Evolutionary conservation across 169 alveolate species (phyloP).

Genomic region (Cystoisospora suis): DNA sequence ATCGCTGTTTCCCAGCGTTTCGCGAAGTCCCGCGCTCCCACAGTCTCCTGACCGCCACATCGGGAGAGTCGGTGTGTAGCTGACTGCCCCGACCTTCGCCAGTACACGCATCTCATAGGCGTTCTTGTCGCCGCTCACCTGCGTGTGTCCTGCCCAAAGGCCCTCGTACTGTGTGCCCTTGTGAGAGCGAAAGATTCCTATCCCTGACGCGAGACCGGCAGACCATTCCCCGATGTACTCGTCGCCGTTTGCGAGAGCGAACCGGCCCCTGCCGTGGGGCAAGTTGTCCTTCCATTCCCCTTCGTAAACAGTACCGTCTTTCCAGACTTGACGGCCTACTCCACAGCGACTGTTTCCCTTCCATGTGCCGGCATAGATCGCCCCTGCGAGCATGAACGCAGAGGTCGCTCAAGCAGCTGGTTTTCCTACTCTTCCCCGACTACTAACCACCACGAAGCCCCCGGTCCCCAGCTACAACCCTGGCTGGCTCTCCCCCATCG

Average conservation of each 20-base stretch:
- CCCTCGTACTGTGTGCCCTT: slow-evolving; percentile 77
- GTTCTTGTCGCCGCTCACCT: neutral
- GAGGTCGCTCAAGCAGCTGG: no score
- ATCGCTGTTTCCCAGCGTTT: no score
- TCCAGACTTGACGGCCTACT: slow-evolving; percentile 77
- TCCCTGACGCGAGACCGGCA: slow-evolving; percentile 71
- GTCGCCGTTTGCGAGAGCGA: slow-evolving; percentile 62
- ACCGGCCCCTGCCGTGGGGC: slow-evolving; percentile 42
- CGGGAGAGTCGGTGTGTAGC: no score
- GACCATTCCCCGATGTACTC: slow-evolving; percentile 73
- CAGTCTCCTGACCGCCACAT: no score
- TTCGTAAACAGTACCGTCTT: slow-evolving; percentile 79
- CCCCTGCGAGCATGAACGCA: no score
- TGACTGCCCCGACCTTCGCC: no score
- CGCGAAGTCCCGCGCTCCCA: no score
- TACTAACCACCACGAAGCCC: no score
- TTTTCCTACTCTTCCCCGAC: no score
- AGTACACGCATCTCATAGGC: no score
- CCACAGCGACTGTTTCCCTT: slow-evolving; percentile 75
- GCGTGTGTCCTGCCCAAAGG: slow-evolving; percentile 17
- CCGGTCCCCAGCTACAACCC: no score
- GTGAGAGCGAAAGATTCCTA: slow-evolving; percentile 70
- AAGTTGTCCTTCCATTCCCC: slow-evolving; percentile 7
- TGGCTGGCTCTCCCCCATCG: no score
- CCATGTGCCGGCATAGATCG: slow-evolving; percentile 74